Base-by-base conservation (phyloP, 352 stramenopile species). In the Phytophthora cactorum region DNA sequence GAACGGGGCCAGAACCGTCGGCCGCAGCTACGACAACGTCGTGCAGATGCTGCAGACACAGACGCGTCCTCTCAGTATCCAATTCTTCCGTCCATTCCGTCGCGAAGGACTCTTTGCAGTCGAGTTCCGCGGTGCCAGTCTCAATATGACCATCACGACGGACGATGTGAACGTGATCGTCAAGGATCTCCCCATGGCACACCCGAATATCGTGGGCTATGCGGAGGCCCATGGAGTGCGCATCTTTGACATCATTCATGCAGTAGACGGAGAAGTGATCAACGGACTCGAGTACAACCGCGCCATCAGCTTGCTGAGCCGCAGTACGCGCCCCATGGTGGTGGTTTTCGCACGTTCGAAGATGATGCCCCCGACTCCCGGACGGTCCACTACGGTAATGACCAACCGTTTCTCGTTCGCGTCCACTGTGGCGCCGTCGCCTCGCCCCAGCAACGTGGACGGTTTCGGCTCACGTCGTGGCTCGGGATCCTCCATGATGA, bases 121-220 rank as follows among this genome's bases (percentile, higher is more conserved):
- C 49, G 87, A 95, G 45, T 95, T 95, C 71, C 85, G 85, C 27
- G 81, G 78, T 6, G 22, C 86, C 36, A 91, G 82, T 59, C 81
- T 95, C 43, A 95, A 93, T 58, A 92, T 95, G 82, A 95, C 87
- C 1, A 93, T 95, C 68, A 93, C 85, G 1, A 93, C 84, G 5
- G 86, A 95, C 63, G 87, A 95, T 56, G 73, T 84, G n/a, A 88
- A 92, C 51, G 86, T 95, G 7, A 91, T 95, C 47, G 87, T 95
- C 25, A 93, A 91, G 50, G 85, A 92, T 32, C 74, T 95, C 45
- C 87, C 87, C 29, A 92, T 91, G 84, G 78, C 82, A 1, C 83
- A 92, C 60, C 78, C 84, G 4, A 95, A 95, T 59, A 89, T 95
- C 32, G 86, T 93, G 15, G 87, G 87, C 8, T 95, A 93, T 51